phyloP scores from a whole-genome alignment of 805 yeast species.

The Candida khao-thaluensis region DNA sequence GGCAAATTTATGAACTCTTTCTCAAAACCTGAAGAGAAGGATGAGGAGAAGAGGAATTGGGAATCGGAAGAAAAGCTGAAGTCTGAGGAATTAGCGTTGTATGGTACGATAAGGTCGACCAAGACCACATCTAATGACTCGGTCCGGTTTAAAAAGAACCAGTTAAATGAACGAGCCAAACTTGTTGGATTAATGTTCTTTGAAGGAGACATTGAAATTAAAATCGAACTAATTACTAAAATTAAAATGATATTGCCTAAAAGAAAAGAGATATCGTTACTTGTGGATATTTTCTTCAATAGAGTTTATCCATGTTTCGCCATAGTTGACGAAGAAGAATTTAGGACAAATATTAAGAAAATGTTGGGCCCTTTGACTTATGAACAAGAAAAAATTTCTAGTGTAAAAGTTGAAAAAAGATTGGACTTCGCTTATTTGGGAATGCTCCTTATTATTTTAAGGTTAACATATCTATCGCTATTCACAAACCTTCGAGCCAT shows the following conservation, averaged over 20 bases:
- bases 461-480: constrained; percentile 35
- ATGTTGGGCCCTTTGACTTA: constrained; percentile 39
- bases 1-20: constrained; percentile 4
- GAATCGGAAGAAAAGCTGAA: background rate
- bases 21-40: background rate
- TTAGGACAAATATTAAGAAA: constrained; percentile 33
- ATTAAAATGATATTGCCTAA: constrained; percentile 42
- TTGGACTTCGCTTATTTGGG: constrained; percentile 37
- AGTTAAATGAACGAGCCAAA: constrained; percentile 15
- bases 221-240: constrained; percentile 6
- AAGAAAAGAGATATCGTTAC: constrained; percentile 51
- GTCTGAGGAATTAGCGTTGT: constrained; percentile 1
- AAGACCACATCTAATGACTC: constrained; percentile 1
- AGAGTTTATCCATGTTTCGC: constrained; percentile 64
- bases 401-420: constrained; percentile 23
- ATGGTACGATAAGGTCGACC: constrained; percentile 2
- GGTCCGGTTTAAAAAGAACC: constrained; percentile 7
- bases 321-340: constrained; percentile 57
- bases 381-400: constrained; percentile 3
- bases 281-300: constrained; percentile 58
- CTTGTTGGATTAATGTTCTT: constrained; percentile 9
- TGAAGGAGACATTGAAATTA: constrained; percentile 10
- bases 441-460: constrained; percentile 29
- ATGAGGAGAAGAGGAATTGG: background rate
- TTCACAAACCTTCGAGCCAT: constrained; percentile 25